Percentiles rank a stretch among this genome's conserved stretches.
phyloP scores from a whole-genome alignment of 176 grass and related monocot genomes.

The Oryza nivara region DNA sequence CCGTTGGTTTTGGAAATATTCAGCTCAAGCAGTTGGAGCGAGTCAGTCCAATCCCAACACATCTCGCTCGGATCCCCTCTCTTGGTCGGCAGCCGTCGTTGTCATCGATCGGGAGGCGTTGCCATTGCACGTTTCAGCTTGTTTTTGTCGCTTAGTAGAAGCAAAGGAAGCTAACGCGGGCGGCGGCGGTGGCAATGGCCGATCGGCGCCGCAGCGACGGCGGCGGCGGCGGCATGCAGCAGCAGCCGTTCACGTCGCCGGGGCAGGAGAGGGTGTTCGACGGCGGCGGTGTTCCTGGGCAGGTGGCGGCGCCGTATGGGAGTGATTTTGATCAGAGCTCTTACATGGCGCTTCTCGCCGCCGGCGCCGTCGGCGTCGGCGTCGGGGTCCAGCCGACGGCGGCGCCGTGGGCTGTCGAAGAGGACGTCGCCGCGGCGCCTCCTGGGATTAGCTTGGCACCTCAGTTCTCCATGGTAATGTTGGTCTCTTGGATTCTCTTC shows the following conservation, averaged over 20 bases:
- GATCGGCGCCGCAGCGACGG: neutral
- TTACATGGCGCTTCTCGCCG: constrained; percentile 45
- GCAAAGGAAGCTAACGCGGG: constrained; percentile 21
- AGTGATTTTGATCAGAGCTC: constrained; percentile 42
- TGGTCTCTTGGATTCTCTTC: neutral
- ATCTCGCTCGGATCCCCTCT: neutral
- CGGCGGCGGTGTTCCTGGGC: constrained; percentile 26
- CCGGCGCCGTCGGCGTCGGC: neutral
- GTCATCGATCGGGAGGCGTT: neutral
- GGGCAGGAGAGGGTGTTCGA: constrained; percentile 49
- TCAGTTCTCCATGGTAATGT: constrained; percentile 50
- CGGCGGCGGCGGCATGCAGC: constrained; percentile 30
- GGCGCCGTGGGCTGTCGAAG: constrained; percentile 35
- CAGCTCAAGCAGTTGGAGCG: neutral
- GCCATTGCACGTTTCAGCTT: constrained; percentile 3
- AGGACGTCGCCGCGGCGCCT: constrained; percentile 14
- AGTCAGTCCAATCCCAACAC: neutral
- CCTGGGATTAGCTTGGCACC: constrained; percentile 35
- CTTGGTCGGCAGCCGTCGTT: constrained; percentile 28
- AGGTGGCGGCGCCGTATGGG: constrained; percentile 1
- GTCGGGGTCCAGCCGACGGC: constrained; percentile 18
- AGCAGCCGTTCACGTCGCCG: constrained; percentile 32
- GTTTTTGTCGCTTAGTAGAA: neutral
- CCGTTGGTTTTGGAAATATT: neutral
- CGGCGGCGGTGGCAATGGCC: constrained; percentile 33